Base-by-base conservation (phyloP, 1,284 basidiomycete genomes). In the Leccinum fallax region DNA sequence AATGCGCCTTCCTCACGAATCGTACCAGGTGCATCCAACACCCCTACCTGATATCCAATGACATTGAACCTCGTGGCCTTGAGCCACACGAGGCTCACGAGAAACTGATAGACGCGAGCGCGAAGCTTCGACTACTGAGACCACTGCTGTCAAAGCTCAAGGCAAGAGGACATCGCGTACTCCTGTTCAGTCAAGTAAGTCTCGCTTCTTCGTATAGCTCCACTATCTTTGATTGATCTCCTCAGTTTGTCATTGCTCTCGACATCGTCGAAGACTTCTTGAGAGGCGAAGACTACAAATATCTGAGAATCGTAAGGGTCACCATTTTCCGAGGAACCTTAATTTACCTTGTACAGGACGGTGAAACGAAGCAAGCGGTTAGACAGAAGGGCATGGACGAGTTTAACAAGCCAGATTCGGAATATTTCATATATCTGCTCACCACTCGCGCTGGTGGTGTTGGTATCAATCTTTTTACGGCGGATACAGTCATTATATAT, bases 361-460 rank as follows among this genome's bases (percentile, higher is more conserved):
- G 97, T 46, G 90, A 89, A 67, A 95, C 95, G 58, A 94, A 93
- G 70, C 90, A 93, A 67, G 84, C 84, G 24, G 87, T 89, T 63
- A 88, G 98, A 59, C 97, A 98, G 72, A 96, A 94, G 73, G 89
- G 87, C 52, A 97, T 98, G 87, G 96, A 98, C 69, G 88, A 89
- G 65, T 98, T 93, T 80, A 98, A 98, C 74, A 88, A 86, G 43
- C 88, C 89, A 2, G 85, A 84, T 57, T 97, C 95, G 2, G 93
- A 97, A 56, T 79, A 91, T 61, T 96, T 96, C 76, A 89, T 98
- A 65, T 98, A 94, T 75, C 80, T 99, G 9, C 82, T 99, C 40
- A 93, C 94, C 5, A 99, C 97, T 30, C 87, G 97, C 53, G 97
- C 97, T 46, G 97, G 97, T 48, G 97, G 97, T 69, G 92, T 98